Base-by-base conservation (phyloP, 257 asterid species). In the Fraxinus quadrangulata region DNA sequence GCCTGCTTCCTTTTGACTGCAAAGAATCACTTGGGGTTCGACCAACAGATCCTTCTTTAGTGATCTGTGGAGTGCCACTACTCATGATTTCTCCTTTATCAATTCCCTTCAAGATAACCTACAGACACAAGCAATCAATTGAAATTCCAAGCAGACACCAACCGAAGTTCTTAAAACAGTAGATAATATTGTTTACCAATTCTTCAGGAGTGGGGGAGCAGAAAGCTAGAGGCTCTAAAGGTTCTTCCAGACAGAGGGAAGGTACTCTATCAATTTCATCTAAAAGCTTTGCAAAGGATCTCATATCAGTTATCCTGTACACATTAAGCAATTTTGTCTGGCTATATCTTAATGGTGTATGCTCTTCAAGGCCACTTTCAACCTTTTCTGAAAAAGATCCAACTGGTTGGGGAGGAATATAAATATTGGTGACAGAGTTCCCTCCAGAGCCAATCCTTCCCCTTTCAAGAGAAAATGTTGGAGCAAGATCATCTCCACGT, bases 71-170 rank as follows among this genome's bases (percentile, higher is more conserved):
- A 70, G 92, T 98, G 65, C 96, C 97, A 87, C 98, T 95, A 79
- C 92, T 86, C 30, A 75, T 68, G 47, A 96, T 85, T 75, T 96
- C 99, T 71, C 93, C 99, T 68, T 90, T 85, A 79, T 96, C 98
- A 81, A 96, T 96, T 63, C 97, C 98, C 82, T 90, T 89, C 74
- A 93, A 85, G 83, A 91, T 83, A 82, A 76, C 90, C 99, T 96
- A 83, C 71, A 39, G 36, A 68, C 39, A 75, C 28, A 49, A 65
- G 67, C 65, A 78, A 67, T 65, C 79, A 84, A 51, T 71, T 81
- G 42, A 78, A 47, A 28, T 16, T 33, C 65, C 73, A 67, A 26
- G 23, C 26, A 34, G 66, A 45, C 39, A 74, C 45, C 65, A 73
- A 4, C 71, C 23, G 34, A 74, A 19, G 45, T 33, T 51, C 75